phyloP scores from a whole-genome alignment of 2,329 filamentous ascomycete species.

The Aspergillus pseudoviridinutans region DNA sequence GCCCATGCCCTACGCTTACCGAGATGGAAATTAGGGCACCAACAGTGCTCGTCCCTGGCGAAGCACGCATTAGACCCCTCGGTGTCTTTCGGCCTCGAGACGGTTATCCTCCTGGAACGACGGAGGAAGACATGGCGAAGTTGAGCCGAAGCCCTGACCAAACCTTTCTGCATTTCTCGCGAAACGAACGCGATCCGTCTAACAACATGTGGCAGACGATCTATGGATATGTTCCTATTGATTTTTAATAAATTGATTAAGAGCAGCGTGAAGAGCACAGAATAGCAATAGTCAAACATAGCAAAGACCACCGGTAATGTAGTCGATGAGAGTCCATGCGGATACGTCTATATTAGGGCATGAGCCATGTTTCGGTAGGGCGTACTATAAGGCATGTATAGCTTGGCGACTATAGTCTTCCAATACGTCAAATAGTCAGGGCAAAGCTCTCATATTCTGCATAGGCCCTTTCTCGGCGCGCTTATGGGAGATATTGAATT shows the following conservation, averaged over 20 bases:
- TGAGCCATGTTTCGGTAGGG: no score
- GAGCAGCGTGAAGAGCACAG: no score
- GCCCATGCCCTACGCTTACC: background rate
- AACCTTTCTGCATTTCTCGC: conserved; percentile 18
- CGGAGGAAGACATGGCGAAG: conserved; percentile 14
- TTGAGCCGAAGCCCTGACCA: conserved; percentile 19
- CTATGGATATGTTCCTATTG: conserved; percentile 21
- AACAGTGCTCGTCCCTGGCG: conserved; percentile 8
- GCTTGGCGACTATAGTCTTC: no score
- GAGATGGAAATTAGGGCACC: background rate
- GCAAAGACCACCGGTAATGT: no score
- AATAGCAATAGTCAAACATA: no score
- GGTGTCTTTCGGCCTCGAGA: conserved; percentile 16
- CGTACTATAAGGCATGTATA: no score
- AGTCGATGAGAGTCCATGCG: no score
- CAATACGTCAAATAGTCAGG: no score
- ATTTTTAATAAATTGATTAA: background rate
- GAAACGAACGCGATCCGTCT: conserved; percentile 15
- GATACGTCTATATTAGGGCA: no score
- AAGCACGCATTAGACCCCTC: conserved; percentile 23
- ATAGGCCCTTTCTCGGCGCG: no score
- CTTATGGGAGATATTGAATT: no score
- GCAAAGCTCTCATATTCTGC: no score
- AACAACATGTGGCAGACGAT: conserved; percentile 16
- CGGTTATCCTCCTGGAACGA: conserved; percentile 4